Conservation (phyloP, 23 red algal genomes). For the Pyropia haitanensis region DNA sequence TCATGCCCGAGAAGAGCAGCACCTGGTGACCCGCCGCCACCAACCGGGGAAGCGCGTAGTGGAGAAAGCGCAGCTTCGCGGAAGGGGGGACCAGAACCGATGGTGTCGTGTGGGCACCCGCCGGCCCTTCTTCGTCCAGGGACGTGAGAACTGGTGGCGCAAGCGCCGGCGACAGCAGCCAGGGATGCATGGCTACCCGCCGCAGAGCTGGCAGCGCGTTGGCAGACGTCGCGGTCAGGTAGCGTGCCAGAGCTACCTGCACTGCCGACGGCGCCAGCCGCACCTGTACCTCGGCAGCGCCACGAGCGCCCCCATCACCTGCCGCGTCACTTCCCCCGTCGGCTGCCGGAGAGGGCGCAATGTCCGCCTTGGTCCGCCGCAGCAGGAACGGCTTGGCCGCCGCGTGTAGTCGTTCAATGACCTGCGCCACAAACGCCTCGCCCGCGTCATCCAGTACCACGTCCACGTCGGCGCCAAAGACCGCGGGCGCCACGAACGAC, state of each 20-base stretch:
- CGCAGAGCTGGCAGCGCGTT: constrained; percentile 44
- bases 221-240: constrained; percentile 9
- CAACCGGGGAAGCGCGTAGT: constrained; percentile 64
- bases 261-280: constrained; percentile 29
- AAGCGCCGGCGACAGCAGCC: constrained; percentile 16
- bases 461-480: constrained; percentile 45
- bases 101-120: neutral
- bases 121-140: constrained; percentile 4
- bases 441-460: constrained; percentile 25
- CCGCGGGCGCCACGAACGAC: constrained; percentile 69
- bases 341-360: constrained; percentile 38
- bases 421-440: constrained; percentile 68
- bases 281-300: constrained; percentile 38
- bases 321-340: too few relatives aligned
- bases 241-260: constrained; percentile 25
- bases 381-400: constrained; percentile 83
- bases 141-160: neutral
- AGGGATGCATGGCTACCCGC: constrained; percentile 52
- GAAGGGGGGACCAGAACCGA: constrained; percentile 3
- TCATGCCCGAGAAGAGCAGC: constrained; percentile 78
- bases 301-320: too few relatives aligned
- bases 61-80: constrained; percentile 71
- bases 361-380: constrained; percentile 65
- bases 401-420: constrained; percentile 82
- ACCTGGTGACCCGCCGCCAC: constrained; percentile 48